Conservation (phyloP, 495 filamentous ascomycete genomes). For the Opeltia flavorubescens region DNA sequence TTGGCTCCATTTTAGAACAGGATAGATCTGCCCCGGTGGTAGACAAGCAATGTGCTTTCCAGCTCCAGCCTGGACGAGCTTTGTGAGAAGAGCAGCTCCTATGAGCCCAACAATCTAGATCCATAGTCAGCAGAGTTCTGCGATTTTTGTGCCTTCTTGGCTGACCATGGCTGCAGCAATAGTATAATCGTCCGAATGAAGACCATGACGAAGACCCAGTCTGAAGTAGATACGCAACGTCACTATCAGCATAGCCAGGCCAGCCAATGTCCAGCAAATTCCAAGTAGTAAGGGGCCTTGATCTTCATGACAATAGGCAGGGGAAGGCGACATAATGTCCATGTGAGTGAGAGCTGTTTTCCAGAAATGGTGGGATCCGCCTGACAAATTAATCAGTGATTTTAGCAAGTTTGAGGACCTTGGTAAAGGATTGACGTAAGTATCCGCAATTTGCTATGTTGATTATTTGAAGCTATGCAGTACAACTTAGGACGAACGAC, state of each 20-base stretch:
- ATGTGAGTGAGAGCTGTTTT: too few species aligned
- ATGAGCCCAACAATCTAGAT: slow-evolving; percentile 9
- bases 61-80: slow-evolving; percentile 8
- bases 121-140: neutral
- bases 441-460: too few species aligned
- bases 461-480: too few species aligned
- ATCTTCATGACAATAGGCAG: slow-evolving; percentile 8
- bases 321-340: neutral
- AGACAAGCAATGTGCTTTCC: slow-evolving; percentile 14
- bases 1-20: slow-evolving; percentile 11
- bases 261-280: slow-evolving; percentile 5
- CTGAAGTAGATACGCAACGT: slow-evolving; percentile 12
- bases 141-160: neutral
- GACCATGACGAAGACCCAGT: slow-evolving; percentile 4
- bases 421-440: too few species aligned
- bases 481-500: too few species aligned
- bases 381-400: too few species aligned
- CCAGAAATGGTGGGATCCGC: too few species aligned
- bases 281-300: slow-evolving; percentile 11
- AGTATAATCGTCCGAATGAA: slow-evolving; percentile 13
- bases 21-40: slow-evolving; percentile 5
- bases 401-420: too few species aligned
- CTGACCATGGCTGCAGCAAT: slow-evolving; percentile 14
- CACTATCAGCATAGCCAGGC: slow-evolving; percentile 7
- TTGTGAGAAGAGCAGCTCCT: slow-evolving; percentile 8